Percentiles rank a stretch among this genome's conserved stretches.
Evolutionary conservation across 1,284 basidiomycete genomes (phyloP).

Genomic region (Ustilago shanxiensis): DNA sequence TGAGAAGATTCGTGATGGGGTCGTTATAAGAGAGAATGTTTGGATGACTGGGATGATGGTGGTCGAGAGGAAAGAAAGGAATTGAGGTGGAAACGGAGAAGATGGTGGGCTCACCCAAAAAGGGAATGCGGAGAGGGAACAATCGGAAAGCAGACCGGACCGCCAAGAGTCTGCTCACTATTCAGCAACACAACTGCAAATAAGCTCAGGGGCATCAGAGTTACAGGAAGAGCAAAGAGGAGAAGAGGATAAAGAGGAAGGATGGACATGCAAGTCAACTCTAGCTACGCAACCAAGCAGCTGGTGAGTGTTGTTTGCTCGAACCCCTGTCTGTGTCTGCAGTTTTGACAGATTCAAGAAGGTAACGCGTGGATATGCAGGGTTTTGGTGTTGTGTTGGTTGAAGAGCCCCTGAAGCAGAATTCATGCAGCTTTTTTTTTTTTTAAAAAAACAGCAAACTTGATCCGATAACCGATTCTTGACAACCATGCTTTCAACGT

Average conservation of each 20-base stretch:
- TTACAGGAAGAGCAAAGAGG: background rate
- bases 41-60: background rate
- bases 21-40: constrained; percentile 22
- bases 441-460: background rate
- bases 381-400: constrained; percentile 50
- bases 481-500: too few relatives aligned
- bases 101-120: constrained; percentile 1
- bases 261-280: constrained; percentile 6
- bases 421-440: constrained; percentile 13
- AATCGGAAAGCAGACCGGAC: background rate
- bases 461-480: too few relatives aligned
- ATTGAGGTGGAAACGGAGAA: constrained; percentile 7
- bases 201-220: constrained; percentile 12
- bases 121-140: background rate
- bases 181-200: constrained; percentile 1
- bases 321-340: constrained; percentile 14
- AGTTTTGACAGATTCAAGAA: background rate
- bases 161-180: background rate
- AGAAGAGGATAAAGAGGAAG: background rate
- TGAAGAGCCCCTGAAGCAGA: constrained; percentile 34
- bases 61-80: constrained; percentile 10
- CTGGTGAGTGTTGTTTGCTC: background rate
- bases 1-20: constrained; percentile 12
- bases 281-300: constrained; percentile 3
- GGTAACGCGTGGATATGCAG: constrained; percentile 25